Percentiles rank a stretch among this genome's conserved stretches.
Conservation (phyloP, 2,329 filamentous ascomycete species). For the Hypoxylon sp. region DNA sequence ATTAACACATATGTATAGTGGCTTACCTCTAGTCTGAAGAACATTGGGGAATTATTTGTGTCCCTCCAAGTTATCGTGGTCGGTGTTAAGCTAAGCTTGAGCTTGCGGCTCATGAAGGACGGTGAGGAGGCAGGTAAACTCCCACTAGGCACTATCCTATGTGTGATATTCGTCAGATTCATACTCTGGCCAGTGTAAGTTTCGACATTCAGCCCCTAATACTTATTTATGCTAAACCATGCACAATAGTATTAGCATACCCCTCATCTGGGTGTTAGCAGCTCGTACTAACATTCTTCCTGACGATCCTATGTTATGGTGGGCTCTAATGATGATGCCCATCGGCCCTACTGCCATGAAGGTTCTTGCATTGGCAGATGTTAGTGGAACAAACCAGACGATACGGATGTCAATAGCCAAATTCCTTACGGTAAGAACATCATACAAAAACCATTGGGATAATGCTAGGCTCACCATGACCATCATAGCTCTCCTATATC, state of each 20-base stretch:
- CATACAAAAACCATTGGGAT: neutral
- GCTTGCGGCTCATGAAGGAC: constrained; percentile 63
- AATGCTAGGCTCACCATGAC: constrained; percentile 17
- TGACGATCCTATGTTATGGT: constrained; percentile 70
- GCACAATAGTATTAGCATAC: constrained; percentile 61
- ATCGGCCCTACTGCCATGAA: constrained; percentile 69
- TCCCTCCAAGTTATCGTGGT: constrained; percentile 71
- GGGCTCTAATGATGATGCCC: constrained; percentile 72
- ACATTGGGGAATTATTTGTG: constrained; percentile 71
- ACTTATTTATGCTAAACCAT: neutral
- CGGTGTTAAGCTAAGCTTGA: constrained; percentile 68
- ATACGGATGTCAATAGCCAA: constrained; percentile 45
- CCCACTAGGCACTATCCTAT: constrained; percentile 60
- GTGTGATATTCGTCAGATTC: constrained; percentile 66
- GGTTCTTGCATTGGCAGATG: constrained; percentile 65
- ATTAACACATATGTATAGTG: constrained; percentile 53
- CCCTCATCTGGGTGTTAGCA: constrained; percentile 65
- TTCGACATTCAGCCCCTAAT: constrained; percentile 10
- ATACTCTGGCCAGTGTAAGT: constrained; percentile 67
- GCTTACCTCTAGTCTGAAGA: constrained; percentile 68
- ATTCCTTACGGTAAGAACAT: constrained; percentile 43
- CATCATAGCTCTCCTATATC: constrained; percentile 42
- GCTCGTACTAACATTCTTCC: constrained; percentile 62
- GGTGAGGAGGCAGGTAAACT: constrained; percentile 60
- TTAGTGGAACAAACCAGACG: constrained; percentile 40